These are phyloP conservation scores for Aspergillus niger DNA, from an alignment of 2,329 filamentous ascomycete species.

Conservation along the genomic window DNA sequence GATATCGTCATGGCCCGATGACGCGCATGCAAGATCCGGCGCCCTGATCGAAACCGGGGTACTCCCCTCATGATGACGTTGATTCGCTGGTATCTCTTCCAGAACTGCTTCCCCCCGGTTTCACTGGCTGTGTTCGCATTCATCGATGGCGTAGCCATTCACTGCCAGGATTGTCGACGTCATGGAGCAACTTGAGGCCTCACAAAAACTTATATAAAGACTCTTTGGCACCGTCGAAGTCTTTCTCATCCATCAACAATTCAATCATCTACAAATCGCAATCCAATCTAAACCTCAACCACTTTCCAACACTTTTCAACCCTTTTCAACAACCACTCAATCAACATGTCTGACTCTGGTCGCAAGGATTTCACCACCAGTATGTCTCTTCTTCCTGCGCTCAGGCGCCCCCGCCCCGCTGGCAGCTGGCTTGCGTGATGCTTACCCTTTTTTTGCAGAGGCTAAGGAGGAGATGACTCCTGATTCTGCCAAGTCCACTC, in stretches of 20 bases:
- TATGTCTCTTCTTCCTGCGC: slow-evolving; percentile 26
- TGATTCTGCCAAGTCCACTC: slow-evolving; percentile 62
- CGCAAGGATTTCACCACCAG: slow-evolving; percentile 63
- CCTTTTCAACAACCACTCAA: slow-evolving; percentile 11
- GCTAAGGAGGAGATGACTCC: slow-evolving; percentile 59
- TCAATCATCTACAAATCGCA: not conserved
- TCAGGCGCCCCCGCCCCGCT: not conserved
- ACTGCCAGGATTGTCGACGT: slow-evolving; percentile 17
- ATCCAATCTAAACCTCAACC: not conserved
- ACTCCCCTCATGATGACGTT: slow-evolving; percentile 13
- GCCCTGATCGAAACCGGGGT: slow-evolving; percentile 1
- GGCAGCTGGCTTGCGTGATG: not conserved
- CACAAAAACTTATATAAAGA: slow-evolving; percentile 28
- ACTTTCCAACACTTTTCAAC: slow-evolving; percentile 3
- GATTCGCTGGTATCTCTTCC: slow-evolving; percentile 1
- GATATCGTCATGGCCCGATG: not conserved
- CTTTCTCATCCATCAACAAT: slow-evolving; percentile 10
- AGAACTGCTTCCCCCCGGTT: not conserved
- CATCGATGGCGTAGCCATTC: not conserved
- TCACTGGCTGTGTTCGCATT: not conserved
- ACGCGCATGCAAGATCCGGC: not conserved
- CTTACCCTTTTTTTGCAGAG: slow-evolving; percentile 45
- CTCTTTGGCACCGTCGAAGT: not conserved
- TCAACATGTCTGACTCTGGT: slow-evolving; percentile 61
- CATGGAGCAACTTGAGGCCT: slow-evolving; percentile 14